Percentiles rank a stretch among this genome's conserved stretches.
phyloP scores from a whole-genome alignment of 2,329 filamentous ascomycete genomes.

The Raffaelea albimanens region DNA sequence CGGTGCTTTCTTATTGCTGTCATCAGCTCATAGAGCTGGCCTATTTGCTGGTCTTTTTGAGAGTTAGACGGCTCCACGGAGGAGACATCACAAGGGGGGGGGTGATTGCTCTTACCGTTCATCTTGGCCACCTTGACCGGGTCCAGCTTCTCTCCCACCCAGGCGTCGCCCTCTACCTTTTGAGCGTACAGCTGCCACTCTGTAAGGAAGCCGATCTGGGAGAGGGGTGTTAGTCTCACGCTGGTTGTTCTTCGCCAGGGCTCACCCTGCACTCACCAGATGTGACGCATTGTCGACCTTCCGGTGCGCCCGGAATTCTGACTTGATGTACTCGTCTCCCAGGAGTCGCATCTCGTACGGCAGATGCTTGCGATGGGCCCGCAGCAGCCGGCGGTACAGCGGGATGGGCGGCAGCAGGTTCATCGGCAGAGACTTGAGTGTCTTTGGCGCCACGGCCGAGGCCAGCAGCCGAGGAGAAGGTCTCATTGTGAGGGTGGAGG shows the following conservation, averaged over 20 bases:
- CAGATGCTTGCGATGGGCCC: constrained; percentile 74
- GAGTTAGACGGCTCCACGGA: background rate
- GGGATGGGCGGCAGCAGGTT: constrained; percentile 80
- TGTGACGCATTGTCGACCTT: constrained; percentile 85
- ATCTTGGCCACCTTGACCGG: constrained; percentile 79
- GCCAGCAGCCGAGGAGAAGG: constrained; percentile 5
- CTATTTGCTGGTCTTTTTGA: constrained; percentile 73
- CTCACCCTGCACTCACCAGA: constrained; percentile 48
- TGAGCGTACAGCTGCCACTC: constrained; percentile 97
- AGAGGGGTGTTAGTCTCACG: background rate
- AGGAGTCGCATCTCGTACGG: constrained; percentile 66
- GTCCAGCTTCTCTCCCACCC: constrained; percentile 80
- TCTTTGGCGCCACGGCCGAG: constrained; percentile 2
- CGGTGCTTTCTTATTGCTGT: constrained; percentile 53
- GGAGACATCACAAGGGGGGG: too few species aligned
- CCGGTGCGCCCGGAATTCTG: constrained; percentile 79
- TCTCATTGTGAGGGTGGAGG: too few species aligned
- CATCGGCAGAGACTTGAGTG: constrained; percentile 26
- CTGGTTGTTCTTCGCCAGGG: background rate
- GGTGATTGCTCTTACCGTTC: constrained; percentile 87
- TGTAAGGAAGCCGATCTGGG: constrained; percentile 83
- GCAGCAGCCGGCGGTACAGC: constrained; percentile 78
- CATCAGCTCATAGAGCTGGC: constrained; percentile 92
- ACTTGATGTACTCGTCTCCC: constrained; percentile 88
- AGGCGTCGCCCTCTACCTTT: constrained; percentile 76